Evolutionary conservation across 345 rosid species (phyloP).

Genomic region (Lenwebbia sp.): DNA sequence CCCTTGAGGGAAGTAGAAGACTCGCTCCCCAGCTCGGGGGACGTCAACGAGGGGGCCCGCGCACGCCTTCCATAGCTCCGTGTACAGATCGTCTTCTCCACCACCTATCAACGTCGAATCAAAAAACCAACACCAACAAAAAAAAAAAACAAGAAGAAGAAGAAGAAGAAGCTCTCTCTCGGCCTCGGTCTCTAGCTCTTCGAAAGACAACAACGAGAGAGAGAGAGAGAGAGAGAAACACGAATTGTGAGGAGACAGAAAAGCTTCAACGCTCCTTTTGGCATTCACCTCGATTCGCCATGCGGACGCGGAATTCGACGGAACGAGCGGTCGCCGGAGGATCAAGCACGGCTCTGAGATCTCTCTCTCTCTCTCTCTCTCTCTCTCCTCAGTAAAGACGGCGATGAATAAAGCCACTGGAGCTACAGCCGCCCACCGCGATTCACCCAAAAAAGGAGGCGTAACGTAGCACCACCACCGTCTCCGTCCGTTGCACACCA

Average conservation of each 20-base stretch:
- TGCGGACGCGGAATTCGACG: constrained; percentile 1
- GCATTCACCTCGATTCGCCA: constrained; percentile 30
- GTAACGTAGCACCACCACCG: background rate
- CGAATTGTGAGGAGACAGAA: background rate
- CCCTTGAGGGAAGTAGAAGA: constrained; percentile 88
- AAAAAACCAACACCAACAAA: background rate
- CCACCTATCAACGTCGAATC: constrained; percentile 1
- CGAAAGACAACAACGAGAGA: background rate
- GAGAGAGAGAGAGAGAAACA: background rate
- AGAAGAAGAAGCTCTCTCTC: background rate
- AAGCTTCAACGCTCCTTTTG: background rate
- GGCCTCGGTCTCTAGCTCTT: background rate
- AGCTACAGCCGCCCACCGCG: background rate
- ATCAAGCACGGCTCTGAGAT: background rate
- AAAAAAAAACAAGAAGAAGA: background rate
- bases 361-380: background rate
- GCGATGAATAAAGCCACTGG: background rate
- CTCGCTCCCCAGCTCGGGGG: constrained; percentile 48
- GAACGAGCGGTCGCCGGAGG: background rate
- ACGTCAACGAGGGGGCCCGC: constrained; percentile 83
- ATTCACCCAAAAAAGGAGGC: background rate
- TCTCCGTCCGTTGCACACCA: background rate
- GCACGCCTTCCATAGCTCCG: constrained; percentile 77
- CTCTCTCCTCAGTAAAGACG: background rate
- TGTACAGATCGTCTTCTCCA: constrained; percentile 39